phyloP scores from a whole-genome alignment of 1,284 basidiomycete species.

The Thelephora terrestris region DNA sequence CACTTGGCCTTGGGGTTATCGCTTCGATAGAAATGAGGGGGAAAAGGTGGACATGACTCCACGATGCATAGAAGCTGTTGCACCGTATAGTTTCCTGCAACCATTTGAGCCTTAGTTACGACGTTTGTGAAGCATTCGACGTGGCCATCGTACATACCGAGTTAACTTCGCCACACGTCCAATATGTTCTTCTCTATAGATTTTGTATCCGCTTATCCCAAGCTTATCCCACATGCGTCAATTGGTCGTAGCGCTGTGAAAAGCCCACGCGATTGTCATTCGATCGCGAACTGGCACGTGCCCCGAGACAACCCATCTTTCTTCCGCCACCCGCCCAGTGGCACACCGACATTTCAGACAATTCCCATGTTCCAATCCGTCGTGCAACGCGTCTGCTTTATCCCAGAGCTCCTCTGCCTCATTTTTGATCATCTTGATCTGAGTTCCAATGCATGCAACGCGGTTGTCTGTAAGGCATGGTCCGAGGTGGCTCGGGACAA shows the following conservation, averaged over 20 bases:
- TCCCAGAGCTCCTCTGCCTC: constrained; percentile 22
- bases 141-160: too few species aligned
- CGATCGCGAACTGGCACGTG: too few species aligned
- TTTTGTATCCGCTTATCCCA: too few species aligned
- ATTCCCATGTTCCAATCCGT: constrained; percentile 9
- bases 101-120: too few species aligned
- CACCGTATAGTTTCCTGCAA: too few species aligned
- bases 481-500: constrained; percentile 20
- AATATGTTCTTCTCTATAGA: too few species aligned
- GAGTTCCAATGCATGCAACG: constrained; percentile 12
- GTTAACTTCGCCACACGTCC: too few species aligned
- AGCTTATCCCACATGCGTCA: too few species aligned
- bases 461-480: constrained; percentile 21
- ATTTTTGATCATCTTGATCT: constrained; percentile 18
- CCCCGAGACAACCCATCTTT: not conserved
- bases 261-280: too few species aligned
- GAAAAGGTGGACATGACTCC: constrained; percentile 11
- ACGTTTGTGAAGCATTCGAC: too few species aligned
- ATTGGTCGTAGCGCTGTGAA: too few species aligned
- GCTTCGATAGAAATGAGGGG: not conserved
- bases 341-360: not conserved
- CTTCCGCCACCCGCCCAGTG: not conserved
- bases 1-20: constrained; percentile 28
- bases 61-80: constrained; percentile 1
- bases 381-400: constrained; percentile 18